A percentile compares a stretch with the other conserved stretches of the same genome.
Conservation (phyloP, 2,329 filamentous ascomycete genomes). For the Stemphylium vesicarium region DNA sequence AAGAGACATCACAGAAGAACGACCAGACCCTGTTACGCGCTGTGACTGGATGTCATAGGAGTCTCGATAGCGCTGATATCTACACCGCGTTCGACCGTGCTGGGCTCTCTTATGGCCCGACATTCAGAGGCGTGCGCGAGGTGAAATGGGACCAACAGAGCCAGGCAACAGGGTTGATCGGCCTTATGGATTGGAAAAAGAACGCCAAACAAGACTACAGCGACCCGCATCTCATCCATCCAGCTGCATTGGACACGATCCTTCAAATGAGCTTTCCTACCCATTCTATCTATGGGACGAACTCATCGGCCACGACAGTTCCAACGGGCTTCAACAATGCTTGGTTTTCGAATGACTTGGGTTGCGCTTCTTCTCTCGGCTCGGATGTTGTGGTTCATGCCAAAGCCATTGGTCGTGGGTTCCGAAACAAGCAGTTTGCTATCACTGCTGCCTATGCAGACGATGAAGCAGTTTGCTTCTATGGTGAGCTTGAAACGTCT, state of each 20-base stretch:
- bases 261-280: constrained; percentile 22
- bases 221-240: constrained; percentile 24
- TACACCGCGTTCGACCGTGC: constrained; percentile 14
- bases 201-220: constrained; percentile 1
- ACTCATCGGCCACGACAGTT: constrained; percentile 12
- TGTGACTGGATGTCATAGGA: neutral
- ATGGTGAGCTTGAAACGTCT: constrained; percentile 18
- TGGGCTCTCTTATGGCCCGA: constrained; percentile 22
- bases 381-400: constrained; percentile 9
- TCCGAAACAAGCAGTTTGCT: constrained; percentile 17
- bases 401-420: constrained; percentile 14
- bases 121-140: constrained; percentile 17
- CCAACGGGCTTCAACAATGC: constrained; percentile 19
- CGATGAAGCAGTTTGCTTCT: constrained; percentile 7
- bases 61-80: constrained; percentile 12
- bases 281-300: constrained; percentile 13
- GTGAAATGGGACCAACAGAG: constrained; percentile 9
- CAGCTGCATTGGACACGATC: constrained; percentile 21
- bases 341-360: constrained; percentile 15
- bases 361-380: neutral
- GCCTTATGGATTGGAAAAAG: constrained; percentile 16
- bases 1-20: neutral
- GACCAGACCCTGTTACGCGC: neutral
- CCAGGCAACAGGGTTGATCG: constrained; percentile 10
- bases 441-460: constrained; percentile 10